Evolutionary conservation across 2,329 filamentous ascomycete species (phyloP), one percentile per base, ranked within the genome.

Genomic region (Aspergillus quadrilineatus): DNA sequence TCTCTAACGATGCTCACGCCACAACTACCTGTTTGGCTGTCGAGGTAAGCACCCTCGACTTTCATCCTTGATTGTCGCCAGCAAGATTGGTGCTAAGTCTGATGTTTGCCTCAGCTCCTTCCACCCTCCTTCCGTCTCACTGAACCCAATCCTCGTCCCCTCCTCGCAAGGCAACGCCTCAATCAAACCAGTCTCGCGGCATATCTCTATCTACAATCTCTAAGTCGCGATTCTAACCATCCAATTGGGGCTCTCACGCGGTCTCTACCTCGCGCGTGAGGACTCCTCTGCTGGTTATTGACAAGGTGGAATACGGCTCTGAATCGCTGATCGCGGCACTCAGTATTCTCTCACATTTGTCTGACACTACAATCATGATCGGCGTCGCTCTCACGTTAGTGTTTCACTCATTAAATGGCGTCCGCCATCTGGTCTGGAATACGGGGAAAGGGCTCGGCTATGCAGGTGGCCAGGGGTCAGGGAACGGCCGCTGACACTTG

Each of bases 151-250:
- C 34, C 34, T 5, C 34, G 8, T 14, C 10, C 8, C 17, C 39
- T 49, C 89, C 48, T 96, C 69, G 87, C 82, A 68, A 78, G 82
- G 65, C 91, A 96, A 80, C 91, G 91, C 68, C 82, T 86, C 53
- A 75, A 82, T 67, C 91, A 91, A 45, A 92, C 92, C 70, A 3
- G 82, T 94, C 65, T 84, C 89, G 32, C 91, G 91, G 48, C 90
- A 96, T 71, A 83, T 96, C 61, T 75, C 78, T 66, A 90, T 93
- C 82, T 96, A 96, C 85, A 82, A 85, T 76, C 83, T 86, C 58
- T 84, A 88, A 72, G 85, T 81, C 45, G 82, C 90, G 75, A 89
- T 90, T 76, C 89, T 91, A 63, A 85, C 94, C 77, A 93, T 90
- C 4, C 92, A 89, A 64, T 77, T 81, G 68, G 73, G 82, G 52